Base-by-base conservation (phyloP, 2,329 filamentous ascomycete species). In the Arthrobotrys sphaeroides region DNA sequence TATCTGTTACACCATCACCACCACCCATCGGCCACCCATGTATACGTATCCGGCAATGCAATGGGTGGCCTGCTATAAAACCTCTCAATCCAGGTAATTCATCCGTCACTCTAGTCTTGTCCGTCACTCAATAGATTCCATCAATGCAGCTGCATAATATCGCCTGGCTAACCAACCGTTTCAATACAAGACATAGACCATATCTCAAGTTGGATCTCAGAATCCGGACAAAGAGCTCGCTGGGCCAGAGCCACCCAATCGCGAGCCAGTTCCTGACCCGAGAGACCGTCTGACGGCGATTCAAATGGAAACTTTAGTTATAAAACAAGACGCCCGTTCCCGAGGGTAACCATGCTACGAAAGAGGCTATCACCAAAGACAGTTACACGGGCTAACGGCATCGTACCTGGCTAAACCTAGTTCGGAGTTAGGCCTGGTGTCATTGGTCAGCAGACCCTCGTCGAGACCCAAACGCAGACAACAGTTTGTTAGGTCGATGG, bases 371-470 rank as follows among this genome's bases (percentile, higher is more conserved):
- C 51, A 3, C 4, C 33, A 20, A 47, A 20, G n/a, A n/a, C n/a
- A n/a, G 60, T 73, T 73, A 73, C 68, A 73, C 68, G 20, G 20
- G 22, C 40, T 51, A 65, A 60, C 49, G 60, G 60, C 51, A 53
- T 42, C 20, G 10, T 43, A 65, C 40, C 28, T 60, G 18, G 28
- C n/a, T 49, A 28, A n/a, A 18, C 55, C 55, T 3, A 22, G 42
- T 67, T 47, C 13, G 28, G 69, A 53, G 36, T 24, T 36, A 36
- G 36, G 26, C 24, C 51, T 45, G 61, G 13, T 18, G 26, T 51
- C 18, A 61, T 43, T 67, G 45, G 69, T 67, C 55, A 61, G 42
- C 31, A 59, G 49, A 72, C 38, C 42, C 60, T 55, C 18, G 26
- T 59, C 57, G 13, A 47, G 57, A n/a, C 18, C 20, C 12, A 43